Percentiles rank a stretch among this genome's conserved stretches.
These are phyloP conservation scores for Tylopilus plumbeoviolaceoides DNA, from an alignment of 768 basidiomycete genomes.

Conservation along the genomic window DNA sequence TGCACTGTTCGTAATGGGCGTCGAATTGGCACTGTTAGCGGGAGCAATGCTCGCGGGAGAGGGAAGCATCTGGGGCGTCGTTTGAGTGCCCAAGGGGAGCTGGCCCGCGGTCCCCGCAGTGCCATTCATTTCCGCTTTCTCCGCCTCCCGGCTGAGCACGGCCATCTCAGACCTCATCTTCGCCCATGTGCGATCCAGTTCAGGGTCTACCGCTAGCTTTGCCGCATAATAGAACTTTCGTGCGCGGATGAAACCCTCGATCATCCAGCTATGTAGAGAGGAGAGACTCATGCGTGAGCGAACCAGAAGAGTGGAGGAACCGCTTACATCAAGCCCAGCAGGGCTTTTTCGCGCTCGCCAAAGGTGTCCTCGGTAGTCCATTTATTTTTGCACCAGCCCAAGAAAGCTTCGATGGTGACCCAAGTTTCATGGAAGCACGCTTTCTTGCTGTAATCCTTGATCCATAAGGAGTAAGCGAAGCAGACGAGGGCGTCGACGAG, in stretches of 20 bases:
- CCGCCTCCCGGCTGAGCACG: constrained; percentile 31
- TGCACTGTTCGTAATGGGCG: constrained; percentile 57
- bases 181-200: constrained; percentile 31
- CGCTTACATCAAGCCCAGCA: constrained; percentile 78
- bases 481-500: constrained; percentile 78
- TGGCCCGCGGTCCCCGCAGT: constrained; percentile 22
- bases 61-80: constrained; percentile 72
- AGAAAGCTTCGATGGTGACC: constrained; percentile 63
- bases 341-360: constrained; percentile 51
- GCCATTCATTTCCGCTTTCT: constrained; percentile 34
- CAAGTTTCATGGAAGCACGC: constrained; percentile 59
- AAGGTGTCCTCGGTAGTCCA: constrained; percentile 46
- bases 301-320: constrained; percentile 11
- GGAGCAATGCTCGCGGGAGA: constrained; percentile 70
- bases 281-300: constrained; percentile 23
- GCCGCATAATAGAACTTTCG: constrained; percentile 45
- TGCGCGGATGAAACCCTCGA: constrained; percentile 68
- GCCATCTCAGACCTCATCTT: constrained; percentile 34
- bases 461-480: constrained; percentile 84
- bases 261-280: constrained; percentile 57
- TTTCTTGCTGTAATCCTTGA: constrained; percentile 57
- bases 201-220: constrained; percentile 31
- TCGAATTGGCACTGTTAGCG: constrained; percentile 71
- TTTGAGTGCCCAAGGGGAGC: constrained; percentile 29
- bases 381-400: constrained; percentile 70